Conservation (phyloP, 345 rosid species). For the Boechera divaricarpa region DNA sequence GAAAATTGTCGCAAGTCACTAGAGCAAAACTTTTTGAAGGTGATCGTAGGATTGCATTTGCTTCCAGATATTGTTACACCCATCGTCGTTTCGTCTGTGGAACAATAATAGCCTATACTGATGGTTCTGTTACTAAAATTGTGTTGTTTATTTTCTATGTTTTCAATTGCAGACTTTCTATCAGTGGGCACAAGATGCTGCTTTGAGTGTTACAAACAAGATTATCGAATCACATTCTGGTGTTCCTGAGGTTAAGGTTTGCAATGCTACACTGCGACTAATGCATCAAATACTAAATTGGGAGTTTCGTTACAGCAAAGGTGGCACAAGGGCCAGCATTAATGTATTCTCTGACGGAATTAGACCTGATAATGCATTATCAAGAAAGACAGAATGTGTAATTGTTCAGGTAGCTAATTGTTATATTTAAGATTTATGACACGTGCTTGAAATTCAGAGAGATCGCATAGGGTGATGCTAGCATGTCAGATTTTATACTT, state of each 20-base stretch:
- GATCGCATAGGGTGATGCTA: slow-evolving; percentile 26
- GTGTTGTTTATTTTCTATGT: slow-evolving; percentile 31
- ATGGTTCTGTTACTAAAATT: slow-evolving; percentile 18
- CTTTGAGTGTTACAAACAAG: slow-evolving; percentile 69
- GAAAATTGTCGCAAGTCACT: slow-evolving; percentile 83
- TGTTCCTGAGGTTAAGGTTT: slow-evolving; percentile 85
- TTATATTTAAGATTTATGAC: slow-evolving; percentile 28
- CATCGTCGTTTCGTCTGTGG: slow-evolving; percentile 18
- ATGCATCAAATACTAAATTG: slow-evolving; percentile 95
- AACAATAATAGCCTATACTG: slow-evolving; percentile 35
- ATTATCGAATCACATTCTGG: slow-evolving; percentile 65
- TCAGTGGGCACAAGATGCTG: slow-evolving; percentile 90
- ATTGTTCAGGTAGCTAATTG: slow-evolving; percentile 74
- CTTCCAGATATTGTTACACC: slow-evolving; percentile 29
- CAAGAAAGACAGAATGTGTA: slow-evolving; percentile 71
- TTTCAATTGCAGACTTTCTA: slow-evolving; percentile 72
- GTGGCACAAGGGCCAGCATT: slow-evolving; percentile 52
- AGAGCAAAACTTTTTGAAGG: slow-evolving; percentile 87
- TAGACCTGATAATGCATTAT: slow-evolving; percentile 55
- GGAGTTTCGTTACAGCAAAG: slow-evolving; percentile 70
- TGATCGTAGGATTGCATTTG: slow-evolving; percentile 42
- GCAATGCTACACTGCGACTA: slow-evolving; percentile 80
- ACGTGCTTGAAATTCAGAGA: slow-evolving; percentile 25
- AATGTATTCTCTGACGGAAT: slow-evolving; percentile 66
- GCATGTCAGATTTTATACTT: slow-evolving; percentile 24